Evolutionary conservation across 2,329 filamentous ascomycete genomes (phyloP), one percentile per base, ranked within the genome.

Genomic region (Exophiala spinifera): DNA sequence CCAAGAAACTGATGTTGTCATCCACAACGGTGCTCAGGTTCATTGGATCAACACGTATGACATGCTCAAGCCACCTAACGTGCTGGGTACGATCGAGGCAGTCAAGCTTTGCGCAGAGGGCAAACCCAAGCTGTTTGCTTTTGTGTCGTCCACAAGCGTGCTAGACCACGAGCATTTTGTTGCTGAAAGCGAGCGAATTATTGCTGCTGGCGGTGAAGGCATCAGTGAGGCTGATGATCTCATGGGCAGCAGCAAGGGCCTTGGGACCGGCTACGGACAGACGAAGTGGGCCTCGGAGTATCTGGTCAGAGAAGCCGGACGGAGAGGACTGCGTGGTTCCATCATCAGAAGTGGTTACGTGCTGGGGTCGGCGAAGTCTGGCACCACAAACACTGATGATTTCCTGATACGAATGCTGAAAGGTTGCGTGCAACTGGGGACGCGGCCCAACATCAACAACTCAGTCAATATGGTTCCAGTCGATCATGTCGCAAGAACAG

Each of bases 381-480:
- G 91, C 48, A 81, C 82, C 59, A 87, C 75, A 68, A 89, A 87
- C 69, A 91, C 85, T 1, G 92, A 97, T 66, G 92, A 96, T 71
- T 97, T 96, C 76, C 74, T 97, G 5, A 81, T 96, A 61, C 84
- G 92, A 36, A 83, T 96, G 73, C 74, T 86, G 53, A 96, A 96
- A 74, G 91, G 90, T 53, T 95, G 90, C 65, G 76, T 95, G 47
- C 91, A 97, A 71, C 77, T 96, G 2, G 75, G 75, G 2, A 78
- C 79, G 2, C 80, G 89, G 0, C 92, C 91, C 1, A 79, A 82
- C 62, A 95, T 96, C 63, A 72, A 78, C 68, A 97, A 96, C 75
- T 89, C 89, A 0, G 84, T 96, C 70, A 97, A 96, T 74, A 84
- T 86, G 70, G 88, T 96, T 0, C 91, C 92, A 0, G 91, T 96